These are phyloP conservation scores for Dactylorhiza incarnata DNA, from an alignment of 106 monocot species.

Conservation along the genomic window DNA sequence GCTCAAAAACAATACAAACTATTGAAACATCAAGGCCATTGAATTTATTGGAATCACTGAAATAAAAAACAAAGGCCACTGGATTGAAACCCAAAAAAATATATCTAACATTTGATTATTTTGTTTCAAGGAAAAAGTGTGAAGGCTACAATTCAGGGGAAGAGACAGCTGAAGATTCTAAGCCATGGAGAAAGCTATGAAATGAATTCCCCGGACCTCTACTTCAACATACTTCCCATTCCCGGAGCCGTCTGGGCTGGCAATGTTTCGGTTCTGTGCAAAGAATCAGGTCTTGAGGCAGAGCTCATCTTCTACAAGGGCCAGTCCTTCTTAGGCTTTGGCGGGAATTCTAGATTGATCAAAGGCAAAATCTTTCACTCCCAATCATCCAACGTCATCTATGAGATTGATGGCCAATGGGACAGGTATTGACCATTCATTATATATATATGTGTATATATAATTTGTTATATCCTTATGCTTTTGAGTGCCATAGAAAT, in stretches of 20 bases:
- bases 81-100: no score
- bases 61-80: not conserved
- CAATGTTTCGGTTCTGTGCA: slow-evolving; percentile 48
- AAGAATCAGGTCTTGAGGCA: slow-evolving; percentile 63
- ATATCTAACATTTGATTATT: not conserved
- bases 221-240: slow-evolving; percentile 64
- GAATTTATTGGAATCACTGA: not conserved
- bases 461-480: no score
- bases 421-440: slow-evolving; percentile 37
- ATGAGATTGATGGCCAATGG: slow-evolving; percentile 82
- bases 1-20: no score
- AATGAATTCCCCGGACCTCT: slow-evolving; percentile 61
- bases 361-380: slow-evolving; percentile 62
- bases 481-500: no score
- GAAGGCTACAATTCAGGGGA: slow-evolving; percentile 59
- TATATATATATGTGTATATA: no score
- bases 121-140: slow-evolving; percentile 44
- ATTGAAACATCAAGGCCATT: no score
- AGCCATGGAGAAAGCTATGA: slow-evolving; percentile 61
- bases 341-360: slow-evolving; percentile 53
- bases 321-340: slow-evolving; percentile 54
- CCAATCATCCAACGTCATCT: slow-evolving; percentile 29
- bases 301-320: slow-evolving; percentile 47
- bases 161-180: slow-evolving; percentile 48
- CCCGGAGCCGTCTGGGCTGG: slow-evolving; percentile 65